Evolutionary conservation across 2,329 filamentous ascomycete species (phyloP).

Genomic region (Colletotrichum neosansevieriae): DNA sequence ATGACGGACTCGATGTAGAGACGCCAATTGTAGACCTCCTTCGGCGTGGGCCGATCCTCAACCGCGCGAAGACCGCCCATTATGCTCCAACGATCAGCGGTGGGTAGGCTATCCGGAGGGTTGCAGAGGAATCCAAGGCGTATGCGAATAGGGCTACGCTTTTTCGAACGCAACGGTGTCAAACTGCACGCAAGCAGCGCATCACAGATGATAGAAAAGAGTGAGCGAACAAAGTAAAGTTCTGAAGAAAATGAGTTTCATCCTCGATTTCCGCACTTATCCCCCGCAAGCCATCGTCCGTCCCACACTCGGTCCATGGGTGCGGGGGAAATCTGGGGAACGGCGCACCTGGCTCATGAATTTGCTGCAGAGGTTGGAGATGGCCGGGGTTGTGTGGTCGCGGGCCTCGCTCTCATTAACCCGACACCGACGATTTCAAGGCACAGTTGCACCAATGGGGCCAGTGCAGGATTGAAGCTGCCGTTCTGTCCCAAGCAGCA

Average conservation of each 20-base stretch:
- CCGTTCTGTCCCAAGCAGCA: conserved; percentile 24
- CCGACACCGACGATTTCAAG: conserved; percentile 10
- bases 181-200: neutral
- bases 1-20: conserved; percentile 61
- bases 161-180: neutral
- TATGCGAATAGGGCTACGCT: neutral
- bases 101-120: neutral
- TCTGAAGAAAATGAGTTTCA: conserved; percentile 10
- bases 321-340: conserved; percentile 39
- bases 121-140: neutral
- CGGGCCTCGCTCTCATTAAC: conserved; percentile 22
- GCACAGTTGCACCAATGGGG: conserved; percentile 29
- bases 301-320: conserved; percentile 21
- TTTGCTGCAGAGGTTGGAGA: neutral
- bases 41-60: conserved; percentile 67
- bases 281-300: conserved; percentile 27
- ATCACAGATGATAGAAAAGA: neutral
- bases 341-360: neutral
- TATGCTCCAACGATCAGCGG: neutral
- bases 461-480: neutral
- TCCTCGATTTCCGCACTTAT: conserved; percentile 34
- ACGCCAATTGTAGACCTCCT: conserved; percentile 66
- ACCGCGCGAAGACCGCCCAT: conserved; percentile 59
- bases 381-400: conserved; percentile 2
- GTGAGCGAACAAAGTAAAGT: neutral